Percentiles rank a stretch among this genome's conserved stretches.
Evolutionary conservation across 192 early-diverging fungal genomes (phyloP).

Genomic region (Coemansia sp.): DNA sequence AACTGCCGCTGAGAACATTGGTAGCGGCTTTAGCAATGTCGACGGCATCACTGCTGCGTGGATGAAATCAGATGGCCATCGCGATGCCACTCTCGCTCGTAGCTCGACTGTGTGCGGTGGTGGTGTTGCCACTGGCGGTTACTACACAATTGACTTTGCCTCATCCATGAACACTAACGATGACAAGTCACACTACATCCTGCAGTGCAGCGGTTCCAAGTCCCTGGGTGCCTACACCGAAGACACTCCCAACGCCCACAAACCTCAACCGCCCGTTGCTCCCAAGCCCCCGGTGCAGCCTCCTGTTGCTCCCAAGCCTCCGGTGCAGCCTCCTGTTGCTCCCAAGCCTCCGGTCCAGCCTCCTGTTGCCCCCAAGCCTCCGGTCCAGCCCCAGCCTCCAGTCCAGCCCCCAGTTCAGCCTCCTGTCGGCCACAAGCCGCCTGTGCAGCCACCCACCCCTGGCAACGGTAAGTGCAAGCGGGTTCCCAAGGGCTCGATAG

Average conservation of each 20-base stretch:
- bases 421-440: background rate
- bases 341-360: background rate
- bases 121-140: slow-evolving; percentile 26
- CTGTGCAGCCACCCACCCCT: background rate
- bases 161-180: slow-evolving; percentile 27
- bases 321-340: background rate
- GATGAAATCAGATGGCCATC: slow-evolving; percentile 53
- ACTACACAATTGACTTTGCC: slow-evolving; percentile 41
- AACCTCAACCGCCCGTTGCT: background rate
- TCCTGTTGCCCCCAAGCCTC: background rate
- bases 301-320: background rate
- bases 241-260: background rate
- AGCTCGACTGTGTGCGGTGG: slow-evolving; percentile 54
- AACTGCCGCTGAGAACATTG: slow-evolving; percentile 51
- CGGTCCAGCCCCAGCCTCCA: background rate
- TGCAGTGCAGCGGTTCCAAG: slow-evolving; percentile 3
- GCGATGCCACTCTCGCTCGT: slow-evolving; percentile 44
- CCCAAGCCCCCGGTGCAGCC: background rate
- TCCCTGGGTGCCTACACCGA: background rate
- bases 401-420: background rate
- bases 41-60: slow-evolving; percentile 26
- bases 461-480: slow-evolving; percentile 51
- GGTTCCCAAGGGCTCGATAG: slow-evolving; percentile 52
- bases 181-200: slow-evolving; percentile 8
- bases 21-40: slow-evolving; percentile 17